These are phyloP conservation scores for Boletus reticuloceps DNA, from an alignment of 768 basidiomycete species.

Conservation along the genomic window DNA sequence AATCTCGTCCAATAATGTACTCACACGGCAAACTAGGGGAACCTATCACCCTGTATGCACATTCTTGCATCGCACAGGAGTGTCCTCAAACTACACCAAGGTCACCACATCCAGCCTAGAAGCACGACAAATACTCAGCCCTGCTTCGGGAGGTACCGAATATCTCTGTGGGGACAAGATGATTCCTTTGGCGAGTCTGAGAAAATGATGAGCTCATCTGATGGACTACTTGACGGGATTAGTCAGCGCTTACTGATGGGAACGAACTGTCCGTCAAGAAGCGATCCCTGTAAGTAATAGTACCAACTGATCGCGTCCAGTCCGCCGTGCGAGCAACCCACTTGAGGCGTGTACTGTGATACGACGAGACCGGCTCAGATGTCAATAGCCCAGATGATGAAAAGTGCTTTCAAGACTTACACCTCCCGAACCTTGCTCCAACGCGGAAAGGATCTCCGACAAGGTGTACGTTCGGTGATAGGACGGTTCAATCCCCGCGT, in stretches of 20 bases:
- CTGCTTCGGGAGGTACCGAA: conserved; percentile 56
- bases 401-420: conserved; percentile 1
- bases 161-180: conserved; percentile 52
- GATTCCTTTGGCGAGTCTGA: conserved; percentile 55
- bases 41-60: neutral
- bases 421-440: conserved; percentile 54
- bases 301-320: conserved; percentile 56
- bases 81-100: neutral
- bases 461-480: conserved; percentile 52
- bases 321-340: conserved; percentile 41
- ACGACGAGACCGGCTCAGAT: neutral
- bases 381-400: neutral
- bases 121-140: conserved; percentile 14
- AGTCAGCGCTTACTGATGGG: conserved; percentile 47
- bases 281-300: conserved; percentile 61
- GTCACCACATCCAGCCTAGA: neutral
- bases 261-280: conserved; percentile 61
- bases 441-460: conserved; percentile 49
- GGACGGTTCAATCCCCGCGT: conserved; percentile 75
- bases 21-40: neutral
- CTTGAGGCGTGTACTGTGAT: conserved; percentile 45
- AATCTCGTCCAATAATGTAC: too few relatives aligned
- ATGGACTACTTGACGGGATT: neutral
- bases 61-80: neutral
- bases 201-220: neutral